Conservation (phyloP, 192 early-diverging fungal genomes). For the Irineochytrium annulatum region DNA sequence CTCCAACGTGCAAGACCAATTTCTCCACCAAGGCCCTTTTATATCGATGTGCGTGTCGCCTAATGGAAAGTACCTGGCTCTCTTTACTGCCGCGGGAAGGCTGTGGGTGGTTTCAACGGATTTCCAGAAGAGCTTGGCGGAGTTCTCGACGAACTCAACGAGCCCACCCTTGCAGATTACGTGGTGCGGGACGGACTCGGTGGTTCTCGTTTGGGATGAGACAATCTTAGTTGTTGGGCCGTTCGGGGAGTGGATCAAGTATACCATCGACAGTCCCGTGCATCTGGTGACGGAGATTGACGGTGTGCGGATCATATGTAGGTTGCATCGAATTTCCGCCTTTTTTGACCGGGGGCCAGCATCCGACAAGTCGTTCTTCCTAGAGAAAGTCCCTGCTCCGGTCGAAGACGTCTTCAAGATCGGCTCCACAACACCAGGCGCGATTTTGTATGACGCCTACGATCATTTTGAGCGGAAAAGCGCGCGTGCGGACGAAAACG, state of each 20-base stretch:
- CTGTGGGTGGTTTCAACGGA: slow-evolving; percentile 93
- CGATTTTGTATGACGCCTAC: slow-evolving; percentile 73
- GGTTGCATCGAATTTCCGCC: slow-evolving; percentile 72
- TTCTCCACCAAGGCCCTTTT: slow-evolving; percentile 85
- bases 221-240: slow-evolving; percentile 88
- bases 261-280: slow-evolving; percentile 69
- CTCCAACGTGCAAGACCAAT: slow-evolving; percentile 74
- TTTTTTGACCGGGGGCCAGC: no score
- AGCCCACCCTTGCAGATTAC: slow-evolving; percentile 69
- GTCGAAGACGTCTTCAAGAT: slow-evolving; percentile 87
- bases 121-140: slow-evolving; percentile 88
- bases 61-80: slow-evolving; percentile 87
- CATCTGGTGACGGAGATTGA: slow-evolving; percentile 88
- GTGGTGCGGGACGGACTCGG: slow-evolving; percentile 96
- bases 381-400: slow-evolving; percentile 37
- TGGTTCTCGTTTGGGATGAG: slow-evolving; percentile 78
- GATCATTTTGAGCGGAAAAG: slow-evolving; percentile 59
- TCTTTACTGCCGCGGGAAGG: slow-evolving; percentile 73
- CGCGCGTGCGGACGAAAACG: slow-evolving; percentile 92
- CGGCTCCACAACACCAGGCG: slow-evolving; percentile 89
- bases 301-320: slow-evolving; percentile 83
- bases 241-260: slow-evolving; percentile 82
- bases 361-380: no score
- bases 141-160: slow-evolving; percentile 64
- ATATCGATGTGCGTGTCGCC: slow-evolving; percentile 84